A percentile compares a stretch with the other conserved stretches of the same genome.
Conservation (phyloP, 495 filamentous ascomycete genomes). For the Cercophora samala region DNA sequence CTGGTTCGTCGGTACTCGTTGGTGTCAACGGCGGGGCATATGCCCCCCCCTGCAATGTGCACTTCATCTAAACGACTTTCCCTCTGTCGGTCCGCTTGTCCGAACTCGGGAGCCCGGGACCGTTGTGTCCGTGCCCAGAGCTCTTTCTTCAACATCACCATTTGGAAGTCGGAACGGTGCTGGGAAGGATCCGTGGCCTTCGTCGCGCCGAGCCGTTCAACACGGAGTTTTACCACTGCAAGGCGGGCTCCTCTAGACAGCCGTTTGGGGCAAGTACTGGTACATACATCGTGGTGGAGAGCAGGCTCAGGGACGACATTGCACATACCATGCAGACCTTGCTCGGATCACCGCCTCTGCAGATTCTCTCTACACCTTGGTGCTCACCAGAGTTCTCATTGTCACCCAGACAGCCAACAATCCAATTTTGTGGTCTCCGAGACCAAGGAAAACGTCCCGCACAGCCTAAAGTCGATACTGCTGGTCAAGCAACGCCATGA, state of each 20-base stretch:
- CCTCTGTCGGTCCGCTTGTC: conserved; percentile 3
- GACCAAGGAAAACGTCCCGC: conserved; percentile 1
- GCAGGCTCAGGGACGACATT: too few species aligned
- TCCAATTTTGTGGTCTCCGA: background rate
- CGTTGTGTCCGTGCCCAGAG: background rate
- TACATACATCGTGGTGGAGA: background rate
- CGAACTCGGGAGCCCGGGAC: conserved; percentile 1
- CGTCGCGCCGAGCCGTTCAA: background rate
- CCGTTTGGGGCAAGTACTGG: too few species aligned
- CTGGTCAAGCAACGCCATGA: background rate
- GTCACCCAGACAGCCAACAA: conserved; percentile 1
- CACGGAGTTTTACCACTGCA: too few species aligned
- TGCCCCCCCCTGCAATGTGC: background rate
- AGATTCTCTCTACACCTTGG: background rate
- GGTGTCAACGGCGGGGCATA: conserved; percentile 3
- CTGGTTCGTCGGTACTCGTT: background rate
- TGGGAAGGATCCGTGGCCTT: background rate
- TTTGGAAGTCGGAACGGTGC: background rate
- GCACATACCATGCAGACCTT: too few species aligned
- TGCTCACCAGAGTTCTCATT: background rate
- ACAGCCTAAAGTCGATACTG: background rate
- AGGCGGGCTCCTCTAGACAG: too few species aligned
- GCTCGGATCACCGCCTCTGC: background rate
- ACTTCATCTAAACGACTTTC: background rate
- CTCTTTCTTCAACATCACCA: background rate